A percentile compares a stretch with the other conserved stretches of the same genome.
Evolutionary conservation across 2,329 filamentous ascomycete genomes (phyloP).

Genomic region (Aspergillus pseudoviridinutans): DNA sequence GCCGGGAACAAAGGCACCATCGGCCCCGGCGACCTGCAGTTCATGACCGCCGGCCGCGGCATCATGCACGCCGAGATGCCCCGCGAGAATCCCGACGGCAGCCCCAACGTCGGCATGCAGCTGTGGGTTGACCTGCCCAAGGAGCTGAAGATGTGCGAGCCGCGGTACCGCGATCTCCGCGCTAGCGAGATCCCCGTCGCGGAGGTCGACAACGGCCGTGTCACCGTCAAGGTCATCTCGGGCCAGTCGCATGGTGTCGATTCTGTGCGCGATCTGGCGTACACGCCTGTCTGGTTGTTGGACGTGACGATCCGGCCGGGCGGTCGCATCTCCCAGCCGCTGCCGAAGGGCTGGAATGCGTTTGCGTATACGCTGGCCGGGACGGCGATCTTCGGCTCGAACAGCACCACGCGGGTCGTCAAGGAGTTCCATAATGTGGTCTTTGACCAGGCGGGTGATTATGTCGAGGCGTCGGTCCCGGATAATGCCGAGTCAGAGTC

Average conservation of each 20-base stretch:
- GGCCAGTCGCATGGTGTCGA: conserved; percentile 81
- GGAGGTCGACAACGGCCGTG: conserved; percentile 67
- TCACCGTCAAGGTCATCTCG: conserved; percentile 84
- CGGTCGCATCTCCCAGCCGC: conserved; percentile 67
- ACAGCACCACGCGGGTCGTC: conserved; percentile 23
- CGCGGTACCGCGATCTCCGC: conserved; percentile 81
- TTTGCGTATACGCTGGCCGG: conserved; percentile 86
- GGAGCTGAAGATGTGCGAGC: conserved; percentile 80
- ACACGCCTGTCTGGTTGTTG: conserved; percentile 95
- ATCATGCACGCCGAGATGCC: conserved; percentile 98
- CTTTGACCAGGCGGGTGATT: conserved; percentile 75
- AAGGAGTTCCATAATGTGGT: conserved; percentile 80
- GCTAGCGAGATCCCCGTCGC: conserved; percentile 74
- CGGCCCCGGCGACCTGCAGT: conserved; percentile 83
- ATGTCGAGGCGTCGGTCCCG: conserved; percentile 66
- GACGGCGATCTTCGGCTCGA: conserved; percentile 59
- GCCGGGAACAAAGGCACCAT: conserved; percentile 82
- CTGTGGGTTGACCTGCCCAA: conserved; percentile 90
- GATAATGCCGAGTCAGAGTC: conserved; percentile 56
- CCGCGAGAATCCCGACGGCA: conserved; percentile 68
- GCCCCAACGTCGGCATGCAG: conserved; percentile 80
- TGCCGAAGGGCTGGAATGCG: conserved; percentile 81
- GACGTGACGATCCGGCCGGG: conserved; percentile 79
- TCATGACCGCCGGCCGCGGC: conserved; percentile 91
- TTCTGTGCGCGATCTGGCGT: conserved; percentile 82